Percentiles rank a stretch among this genome's conserved stretches.
Conservation (phyloP, 345 rosid genomes). For the Noccaea bulbosa region DNA sequence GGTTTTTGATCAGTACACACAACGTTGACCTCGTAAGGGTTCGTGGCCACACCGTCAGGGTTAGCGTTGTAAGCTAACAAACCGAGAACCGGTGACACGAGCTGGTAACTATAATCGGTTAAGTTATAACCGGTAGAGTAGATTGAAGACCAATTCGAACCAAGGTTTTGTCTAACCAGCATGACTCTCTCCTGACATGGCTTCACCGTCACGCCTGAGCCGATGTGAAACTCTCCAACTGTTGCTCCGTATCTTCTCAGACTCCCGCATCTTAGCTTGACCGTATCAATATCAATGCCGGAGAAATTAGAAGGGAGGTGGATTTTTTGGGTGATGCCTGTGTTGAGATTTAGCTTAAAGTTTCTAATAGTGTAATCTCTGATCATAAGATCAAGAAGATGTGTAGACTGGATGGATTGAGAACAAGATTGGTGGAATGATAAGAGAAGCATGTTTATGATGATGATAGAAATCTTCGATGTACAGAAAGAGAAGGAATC, state of each 20-base stretch:
- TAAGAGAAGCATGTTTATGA: slow-evolving; percentile 36
- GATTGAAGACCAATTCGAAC: slow-evolving; percentile 44
- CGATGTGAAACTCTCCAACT: slow-evolving; percentile 42
- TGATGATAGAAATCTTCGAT: slow-evolving; percentile 10
- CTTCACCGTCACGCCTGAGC: slow-evolving; percentile 35
- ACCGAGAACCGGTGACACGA: slow-evolving; percentile 43
- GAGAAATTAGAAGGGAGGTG: slow-evolving; percentile 76
- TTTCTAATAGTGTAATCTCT: slow-evolving; percentile 74
- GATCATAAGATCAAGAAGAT: slow-evolving; percentile 70
- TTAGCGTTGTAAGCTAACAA: slow-evolving; percentile 44
- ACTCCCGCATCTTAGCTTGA: slow-evolving; percentile 45
- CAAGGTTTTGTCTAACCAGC: slow-evolving; percentile 43
- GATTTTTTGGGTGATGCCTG: slow-evolving; percentile 62
- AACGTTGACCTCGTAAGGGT: slow-evolving; percentile 36
- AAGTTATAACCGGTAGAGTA: slow-evolving; percentile 36
- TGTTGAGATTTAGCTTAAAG: slow-evolving; percentile 52
- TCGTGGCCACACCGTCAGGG: slow-evolving; percentile 41
- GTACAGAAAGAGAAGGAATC: slow-evolving; percentile 30
- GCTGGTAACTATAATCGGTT: slow-evolving; percentile 32
- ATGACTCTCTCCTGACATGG: slow-evolving; percentile 46
- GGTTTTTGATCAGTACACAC: slow-evolving; percentile 24
- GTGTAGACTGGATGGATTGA: slow-evolving; percentile 60
- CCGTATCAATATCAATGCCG: slow-evolving; percentile 52
- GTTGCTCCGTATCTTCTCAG: slow-evolving; percentile 42
- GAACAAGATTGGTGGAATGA: slow-evolving; percentile 44